Conservation (phyloP, 805 yeast genomes). For the Wickerhamia fluorescens region DNA sequence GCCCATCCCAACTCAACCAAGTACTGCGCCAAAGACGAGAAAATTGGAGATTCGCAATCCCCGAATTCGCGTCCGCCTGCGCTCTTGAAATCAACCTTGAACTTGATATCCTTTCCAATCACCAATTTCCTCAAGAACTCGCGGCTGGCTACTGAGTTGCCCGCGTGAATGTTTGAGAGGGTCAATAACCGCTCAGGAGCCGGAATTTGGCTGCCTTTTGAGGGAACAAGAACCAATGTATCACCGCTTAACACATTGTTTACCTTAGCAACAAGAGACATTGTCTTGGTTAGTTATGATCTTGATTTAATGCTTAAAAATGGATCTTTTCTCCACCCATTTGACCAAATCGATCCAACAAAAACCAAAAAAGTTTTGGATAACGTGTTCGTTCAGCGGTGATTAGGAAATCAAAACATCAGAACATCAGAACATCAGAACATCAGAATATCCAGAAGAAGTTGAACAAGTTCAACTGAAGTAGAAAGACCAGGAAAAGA, state of each 20-base stretch:
- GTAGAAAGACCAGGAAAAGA: too few relatives aligned
- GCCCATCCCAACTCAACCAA: constrained; percentile 54
- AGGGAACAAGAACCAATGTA: constrained; percentile 54
- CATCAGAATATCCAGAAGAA: too few relatives aligned
- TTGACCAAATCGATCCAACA: too few relatives aligned
- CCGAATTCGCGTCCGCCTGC: constrained; percentile 59
- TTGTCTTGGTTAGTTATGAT: too few relatives aligned
- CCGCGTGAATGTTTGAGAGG: constrained; percentile 56
- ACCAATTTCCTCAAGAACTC: constrained; percentile 56
- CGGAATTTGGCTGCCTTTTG: constrained; percentile 33
- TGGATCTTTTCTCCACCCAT: too few relatives aligned
- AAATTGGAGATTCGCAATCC: constrained; percentile 58
- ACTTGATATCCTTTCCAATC: constrained; percentile 59
- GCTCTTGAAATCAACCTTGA: constrained; percentile 48
- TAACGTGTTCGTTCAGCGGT: too few relatives aligned
- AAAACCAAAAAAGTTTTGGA: too few relatives aligned
- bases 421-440: too few relatives aligned
- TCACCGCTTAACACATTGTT: constrained; percentile 68
- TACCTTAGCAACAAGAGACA: constrained; percentile 47
- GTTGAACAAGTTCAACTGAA: too few relatives aligned
- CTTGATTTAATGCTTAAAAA: too few relatives aligned
- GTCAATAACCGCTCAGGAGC: constrained; percentile 55
- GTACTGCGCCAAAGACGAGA: constrained; percentile 51
- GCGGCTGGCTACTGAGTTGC: constrained; percentile 53
- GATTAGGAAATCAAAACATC: too few relatives aligned